These are phyloP conservation scores for Tremellales sp. DNA, from an alignment of 1,284 basidiomycete species.

Conservation along the genomic window DNA sequence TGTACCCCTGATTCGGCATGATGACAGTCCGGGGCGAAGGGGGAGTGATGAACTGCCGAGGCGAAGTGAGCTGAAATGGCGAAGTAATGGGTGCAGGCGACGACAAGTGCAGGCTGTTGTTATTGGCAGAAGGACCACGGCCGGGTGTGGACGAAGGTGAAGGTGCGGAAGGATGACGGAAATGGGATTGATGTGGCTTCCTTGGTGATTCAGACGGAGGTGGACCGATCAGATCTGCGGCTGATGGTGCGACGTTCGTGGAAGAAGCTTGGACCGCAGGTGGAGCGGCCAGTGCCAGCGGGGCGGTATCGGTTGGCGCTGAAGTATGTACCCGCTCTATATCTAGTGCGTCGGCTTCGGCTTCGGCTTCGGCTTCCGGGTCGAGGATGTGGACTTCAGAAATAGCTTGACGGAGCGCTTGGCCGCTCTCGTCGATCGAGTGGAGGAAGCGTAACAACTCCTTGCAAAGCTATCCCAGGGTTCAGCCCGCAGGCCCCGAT, in stretches of 20 bases:
- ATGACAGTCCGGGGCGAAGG: constrained; percentile 23
- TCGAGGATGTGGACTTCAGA: constrained; percentile 24
- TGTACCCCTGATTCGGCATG: constrained; percentile 3
- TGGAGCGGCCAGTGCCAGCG: neutral
- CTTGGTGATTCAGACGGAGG: neutral
- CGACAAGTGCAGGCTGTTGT: neutral
- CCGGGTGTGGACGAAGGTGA: neutral
- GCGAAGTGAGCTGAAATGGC: constrained; percentile 21
- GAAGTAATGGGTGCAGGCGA: constrained; percentile 9
- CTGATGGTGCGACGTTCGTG: neutral
- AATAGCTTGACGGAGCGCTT: constrained; percentile 55
- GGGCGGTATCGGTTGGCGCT: too few relatives aligned
- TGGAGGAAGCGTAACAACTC: constrained; percentile 88
- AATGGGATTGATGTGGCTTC: neutral
- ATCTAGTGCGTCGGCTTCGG: neutral
- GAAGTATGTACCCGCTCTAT: too few relatives aligned
- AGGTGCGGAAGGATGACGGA: neutral
- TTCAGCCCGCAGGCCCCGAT: neutral
- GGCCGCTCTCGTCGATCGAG: constrained; percentile 80
- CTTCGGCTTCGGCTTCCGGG: neutral
- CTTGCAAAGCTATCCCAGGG: constrained; percentile 53
- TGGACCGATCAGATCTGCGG: neutral
- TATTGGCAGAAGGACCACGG: neutral
- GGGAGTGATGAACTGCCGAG: constrained; percentile 19
- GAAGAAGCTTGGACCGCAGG: neutral